A percentile compares a stretch with the other conserved stretches of the same genome.
Evolutionary conservation across 331 rosid species (phyloP).

Genomic region (Dryas integrifolia): DNA sequence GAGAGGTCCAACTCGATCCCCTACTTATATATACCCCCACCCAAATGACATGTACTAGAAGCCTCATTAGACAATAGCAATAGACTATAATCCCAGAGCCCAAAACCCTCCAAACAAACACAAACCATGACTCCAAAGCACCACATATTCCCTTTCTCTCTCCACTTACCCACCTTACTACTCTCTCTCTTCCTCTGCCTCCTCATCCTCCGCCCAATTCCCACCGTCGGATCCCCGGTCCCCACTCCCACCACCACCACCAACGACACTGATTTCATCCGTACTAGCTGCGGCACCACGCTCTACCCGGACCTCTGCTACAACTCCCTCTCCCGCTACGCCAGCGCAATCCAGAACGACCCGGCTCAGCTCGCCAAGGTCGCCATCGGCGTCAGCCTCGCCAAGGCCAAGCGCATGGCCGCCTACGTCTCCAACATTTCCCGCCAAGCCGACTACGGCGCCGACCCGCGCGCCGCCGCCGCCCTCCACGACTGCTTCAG

Average conservation of each 20-base stretch:
- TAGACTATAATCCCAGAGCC: no score
- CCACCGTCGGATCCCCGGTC: not conserved
- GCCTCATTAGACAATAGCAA: no score
- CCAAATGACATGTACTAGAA: no score
- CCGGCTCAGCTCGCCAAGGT: slow-evolving; percentile 79
- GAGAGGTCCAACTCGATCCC: no score
- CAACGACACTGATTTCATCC: slow-evolving; percentile 60
- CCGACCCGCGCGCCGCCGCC: slow-evolving; percentile 42
- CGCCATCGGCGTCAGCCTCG: slow-evolving; percentile 68
- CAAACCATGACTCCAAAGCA: not conserved
- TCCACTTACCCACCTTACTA: not conserved
- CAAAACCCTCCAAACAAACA: not conserved
- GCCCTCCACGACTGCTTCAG: slow-evolving; percentile 87
- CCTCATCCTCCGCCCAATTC: not conserved
- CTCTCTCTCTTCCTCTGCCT: not conserved
- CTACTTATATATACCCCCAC: no score
- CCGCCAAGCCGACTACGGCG: slow-evolving; percentile 55
- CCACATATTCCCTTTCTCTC: not conserved
- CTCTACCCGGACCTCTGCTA: slow-evolving; percentile 86
- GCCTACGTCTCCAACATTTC: slow-evolving; percentile 60
- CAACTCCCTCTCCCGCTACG: slow-evolving; percentile 77
- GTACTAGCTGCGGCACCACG: slow-evolving; percentile 63
- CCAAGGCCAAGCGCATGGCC: slow-evolving; percentile 52
- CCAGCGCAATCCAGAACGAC: slow-evolving; percentile 60
- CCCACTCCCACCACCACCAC: not conserved